A percentile compares a stretch with the other conserved stretches of the same genome.
Evolutionary conservation across 2,329 filamentous ascomycete genomes (phyloP).

Genomic region (Cyphellophora attinorum): DNA sequence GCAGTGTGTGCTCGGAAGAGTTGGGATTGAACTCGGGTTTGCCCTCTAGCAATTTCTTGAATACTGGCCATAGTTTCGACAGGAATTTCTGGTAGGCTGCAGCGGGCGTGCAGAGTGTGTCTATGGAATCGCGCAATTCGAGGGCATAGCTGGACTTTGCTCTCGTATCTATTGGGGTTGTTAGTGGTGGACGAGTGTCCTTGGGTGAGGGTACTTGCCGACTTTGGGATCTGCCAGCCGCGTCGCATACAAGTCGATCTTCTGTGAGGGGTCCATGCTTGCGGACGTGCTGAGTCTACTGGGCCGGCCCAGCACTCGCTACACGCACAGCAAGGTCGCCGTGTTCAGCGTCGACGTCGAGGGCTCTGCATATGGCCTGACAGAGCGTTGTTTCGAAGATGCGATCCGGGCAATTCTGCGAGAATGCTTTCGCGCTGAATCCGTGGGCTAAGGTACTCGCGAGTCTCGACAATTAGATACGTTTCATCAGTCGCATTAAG

Average conservation of each 20-base stretch:
- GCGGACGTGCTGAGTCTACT: no score
- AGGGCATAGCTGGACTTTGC: constrained; percentile 72
- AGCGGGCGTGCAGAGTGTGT: constrained; percentile 67
- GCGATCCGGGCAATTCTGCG: no score
- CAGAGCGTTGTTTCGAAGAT: no score
- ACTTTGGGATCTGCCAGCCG: constrained; percentile 39
- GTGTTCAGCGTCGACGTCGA: constrained; percentile 6
- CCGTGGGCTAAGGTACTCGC: no score
- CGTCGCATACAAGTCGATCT: constrained; percentile 39
- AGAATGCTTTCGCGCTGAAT: no score
- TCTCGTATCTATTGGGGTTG: constrained; percentile 56
- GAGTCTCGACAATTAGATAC: no score
- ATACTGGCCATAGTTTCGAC: constrained; percentile 78
- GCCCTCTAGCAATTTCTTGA: constrained; percentile 74
- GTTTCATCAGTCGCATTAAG: no score
- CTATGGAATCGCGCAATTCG: constrained; percentile 82
- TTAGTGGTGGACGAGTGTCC: constrained; percentile 4
- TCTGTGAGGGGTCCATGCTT: constrained; percentile 18
- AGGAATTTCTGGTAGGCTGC: constrained; percentile 72
- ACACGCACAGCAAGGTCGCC: no score
- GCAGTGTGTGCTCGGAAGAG: constrained; percentile 85
- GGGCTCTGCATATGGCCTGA: constrained; percentile 9
- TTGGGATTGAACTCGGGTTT: constrained; percentile 85
- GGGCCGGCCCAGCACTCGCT: no score
- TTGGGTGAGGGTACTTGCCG: constrained; percentile 27